These are phyloP conservation scores for Colletotrichum sp. DNA, from an alignment of 2,329 filamentous ascomycete genomes.

Conservation along the genomic window DNA sequence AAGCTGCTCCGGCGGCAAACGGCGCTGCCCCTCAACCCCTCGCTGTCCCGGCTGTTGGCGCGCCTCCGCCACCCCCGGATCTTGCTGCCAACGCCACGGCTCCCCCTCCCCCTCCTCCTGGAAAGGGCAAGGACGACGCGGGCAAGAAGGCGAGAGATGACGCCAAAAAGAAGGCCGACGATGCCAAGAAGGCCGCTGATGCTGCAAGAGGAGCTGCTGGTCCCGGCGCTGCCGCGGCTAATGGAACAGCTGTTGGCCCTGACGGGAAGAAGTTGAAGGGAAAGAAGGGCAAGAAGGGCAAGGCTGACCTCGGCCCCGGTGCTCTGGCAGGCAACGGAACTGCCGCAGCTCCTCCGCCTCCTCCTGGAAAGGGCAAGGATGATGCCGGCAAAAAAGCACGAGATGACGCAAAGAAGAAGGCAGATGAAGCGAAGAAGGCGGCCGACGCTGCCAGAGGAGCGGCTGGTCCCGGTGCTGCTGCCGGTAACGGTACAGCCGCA, in stretches of 20 bases:
- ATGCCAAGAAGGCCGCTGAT: constrained; percentile 2
- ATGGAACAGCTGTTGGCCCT: background rate
- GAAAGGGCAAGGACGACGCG: constrained; percentile 1
- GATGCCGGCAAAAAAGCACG: background rate
- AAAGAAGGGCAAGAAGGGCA: background rate
- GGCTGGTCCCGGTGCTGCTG: background rate
- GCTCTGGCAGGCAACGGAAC: background rate
- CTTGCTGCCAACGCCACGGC: background rate
- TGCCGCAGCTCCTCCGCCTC: background rate
- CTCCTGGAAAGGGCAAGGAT: background rate
- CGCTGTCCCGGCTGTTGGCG: background rate
- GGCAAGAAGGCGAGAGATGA: constrained; percentile 4
- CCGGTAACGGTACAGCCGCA: background rate
- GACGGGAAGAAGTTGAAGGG: background rate
- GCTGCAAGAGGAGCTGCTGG: background rate
- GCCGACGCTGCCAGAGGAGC: background rate
- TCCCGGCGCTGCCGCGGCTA: background rate
- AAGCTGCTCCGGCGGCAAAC: background rate
- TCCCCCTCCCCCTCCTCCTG: background rate
- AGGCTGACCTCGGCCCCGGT: background rate
- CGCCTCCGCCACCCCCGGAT: background rate
- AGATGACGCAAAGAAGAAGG: background rate
- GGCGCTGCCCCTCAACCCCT: background rate
- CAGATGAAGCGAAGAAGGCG: background rate
- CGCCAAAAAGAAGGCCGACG: background rate